Percentiles rank a stretch among this genome's conserved stretches.
Evolutionary conservation across 2,329 filamentous ascomycete genomes (phyloP).

Genomic region (Myriosclerotinia curreyana): DNA sequence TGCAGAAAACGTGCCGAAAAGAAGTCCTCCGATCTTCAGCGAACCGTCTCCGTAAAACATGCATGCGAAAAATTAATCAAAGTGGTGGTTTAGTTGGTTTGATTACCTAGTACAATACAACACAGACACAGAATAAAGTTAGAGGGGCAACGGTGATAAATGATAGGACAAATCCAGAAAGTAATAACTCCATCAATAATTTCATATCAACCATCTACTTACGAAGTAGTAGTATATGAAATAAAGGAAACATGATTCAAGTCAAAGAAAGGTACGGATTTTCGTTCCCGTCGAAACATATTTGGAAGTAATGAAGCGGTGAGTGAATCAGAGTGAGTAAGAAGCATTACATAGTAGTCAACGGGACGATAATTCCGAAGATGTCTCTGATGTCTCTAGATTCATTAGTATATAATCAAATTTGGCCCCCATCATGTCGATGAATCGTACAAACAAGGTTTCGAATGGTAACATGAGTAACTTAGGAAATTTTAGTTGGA

Average conservation of each 20-base stretch:
- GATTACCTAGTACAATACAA: not conserved
- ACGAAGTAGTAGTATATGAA: too few species aligned
- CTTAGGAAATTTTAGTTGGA: constrained; percentile 6
- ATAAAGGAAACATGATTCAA: constrained; percentile 10
- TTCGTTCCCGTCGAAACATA: not conserved
- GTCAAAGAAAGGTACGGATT: not conserved
- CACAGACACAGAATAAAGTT: not conserved
- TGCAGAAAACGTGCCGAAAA: constrained; percentile 17
- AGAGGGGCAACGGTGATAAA: not conserved
- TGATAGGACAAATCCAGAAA: not conserved
- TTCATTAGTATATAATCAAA: constrained; percentile 4
- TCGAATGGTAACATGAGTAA: constrained; percentile 13
- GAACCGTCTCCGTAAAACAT: constrained; percentile 6
- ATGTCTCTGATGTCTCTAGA: not conserved
- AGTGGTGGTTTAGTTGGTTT: not conserved
- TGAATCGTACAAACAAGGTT: constrained; percentile 15
- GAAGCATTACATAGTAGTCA: not conserved
- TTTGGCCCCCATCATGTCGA: not conserved
- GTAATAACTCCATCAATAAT: not conserved
- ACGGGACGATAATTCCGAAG: not conserved
- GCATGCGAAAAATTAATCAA: not conserved
- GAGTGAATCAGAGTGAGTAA: not conserved
- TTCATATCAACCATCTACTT: not conserved
- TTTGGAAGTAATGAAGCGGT: constrained; percentile 9
- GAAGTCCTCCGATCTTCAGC: constrained; percentile 16